Evolutionary conservation across 306 rosid genomes (phyloP).

Genomic region (Alnus rubra): DNA sequence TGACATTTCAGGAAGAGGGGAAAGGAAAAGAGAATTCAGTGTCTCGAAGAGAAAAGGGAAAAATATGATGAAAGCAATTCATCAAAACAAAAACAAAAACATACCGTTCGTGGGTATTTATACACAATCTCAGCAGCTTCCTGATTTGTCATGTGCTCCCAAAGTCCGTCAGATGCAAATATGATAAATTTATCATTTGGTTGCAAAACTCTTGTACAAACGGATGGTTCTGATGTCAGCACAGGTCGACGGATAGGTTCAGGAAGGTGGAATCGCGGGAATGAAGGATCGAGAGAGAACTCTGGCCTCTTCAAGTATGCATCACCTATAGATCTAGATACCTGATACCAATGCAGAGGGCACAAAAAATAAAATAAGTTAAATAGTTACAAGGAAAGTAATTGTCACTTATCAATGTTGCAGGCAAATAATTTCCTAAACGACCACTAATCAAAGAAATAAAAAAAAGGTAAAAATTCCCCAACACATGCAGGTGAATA

Average conservation of each 20-base stretch:
- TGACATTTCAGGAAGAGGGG: slow-evolving; percentile 28
- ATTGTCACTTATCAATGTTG: slow-evolving; percentile 3
- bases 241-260: slow-evolving; percentile 79
- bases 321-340: slow-evolving; percentile 91
- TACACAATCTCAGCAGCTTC: slow-evolving; percentile 77
- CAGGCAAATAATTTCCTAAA: slow-evolving; percentile 2
- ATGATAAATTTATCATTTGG: slow-evolving; percentile 71
- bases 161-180: slow-evolving; percentile 92
- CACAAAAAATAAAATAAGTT: slow-evolving; percentile 14
- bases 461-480: background rate
- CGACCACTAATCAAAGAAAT: background rate
- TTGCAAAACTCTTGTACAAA: slow-evolving; percentile 58
- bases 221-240: slow-evolving; percentile 76
- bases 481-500: background rate
- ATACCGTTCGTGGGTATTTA: slow-evolving; percentile 63
- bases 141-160: slow-evolving; percentile 82
- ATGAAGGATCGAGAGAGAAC: slow-evolving; percentile 77
- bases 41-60: background rate
- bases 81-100: slow-evolving; percentile 25
- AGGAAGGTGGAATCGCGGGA: slow-evolving; percentile 68
- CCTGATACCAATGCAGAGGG: slow-evolving; percentile 44
- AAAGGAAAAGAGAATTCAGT: background rate
- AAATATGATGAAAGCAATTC: background rate
- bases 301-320: slow-evolving; percentile 86
- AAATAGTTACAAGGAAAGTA: slow-evolving; percentile 19